A percentile compares a stretch with the other conserved stretches of the same genome.
These are phyloP conservation scores for Xylaria sp. DNA, from an alignment of 2,329 filamentous ascomycete species.

Conservation along the genomic window DNA sequence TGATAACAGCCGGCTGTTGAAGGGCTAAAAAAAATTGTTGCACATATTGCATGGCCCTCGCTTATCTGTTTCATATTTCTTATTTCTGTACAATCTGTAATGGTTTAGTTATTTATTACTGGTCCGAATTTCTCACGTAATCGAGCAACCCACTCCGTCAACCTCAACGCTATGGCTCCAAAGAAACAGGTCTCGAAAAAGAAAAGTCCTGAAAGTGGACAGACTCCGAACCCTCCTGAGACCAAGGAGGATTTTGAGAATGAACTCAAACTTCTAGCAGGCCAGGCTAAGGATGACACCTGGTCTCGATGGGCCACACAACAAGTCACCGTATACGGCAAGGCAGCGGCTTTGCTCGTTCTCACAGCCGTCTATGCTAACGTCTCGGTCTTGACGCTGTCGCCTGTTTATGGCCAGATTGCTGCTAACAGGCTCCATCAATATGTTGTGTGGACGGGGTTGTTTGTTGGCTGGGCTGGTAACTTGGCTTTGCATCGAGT, in stretches of 20 bases:
- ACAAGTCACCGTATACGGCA: slow-evolving; percentile 57
- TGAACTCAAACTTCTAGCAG: slow-evolving; percentile 64
- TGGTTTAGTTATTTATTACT: slow-evolving; percentile 12
- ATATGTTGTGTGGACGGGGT: slow-evolving; percentile 71
- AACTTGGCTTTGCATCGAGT: slow-evolving; percentile 67
- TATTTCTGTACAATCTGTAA: slow-evolving; percentile 16
- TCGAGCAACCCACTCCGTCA: slow-evolving; percentile 15
- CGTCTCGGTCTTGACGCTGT: slow-evolving; percentile 79
- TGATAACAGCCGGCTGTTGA: slow-evolving; percentile 51
- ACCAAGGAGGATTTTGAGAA: slow-evolving; percentile 65
- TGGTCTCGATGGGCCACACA: slow-evolving; percentile 50
- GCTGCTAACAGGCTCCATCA: slow-evolving; percentile 79
- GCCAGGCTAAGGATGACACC: slow-evolving; percentile 49
- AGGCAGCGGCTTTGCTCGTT: slow-evolving; percentile 59
- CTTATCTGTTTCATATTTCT: slow-evolving; percentile 23
- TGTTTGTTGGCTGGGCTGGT: slow-evolving; percentile 77
- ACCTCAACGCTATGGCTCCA: slow-evolving; percentile 44
- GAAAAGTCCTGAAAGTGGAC: slow-evolving; percentile 45
- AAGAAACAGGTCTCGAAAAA: slow-evolving; percentile 46
- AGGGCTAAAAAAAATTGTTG: slow-evolving; percentile 12
- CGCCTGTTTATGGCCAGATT: slow-evolving; percentile 89
- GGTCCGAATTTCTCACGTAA: slow-evolving; percentile 3
- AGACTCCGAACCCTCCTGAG: slow-evolving; percentile 51
- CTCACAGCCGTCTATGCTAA: slow-evolving; percentile 74
- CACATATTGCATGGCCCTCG: not conserved